These are phyloP conservation scores for Boletus speciosus DNA, from an alignment of 768 basidiomycete genomes.

Conservation along the genomic window DNA sequence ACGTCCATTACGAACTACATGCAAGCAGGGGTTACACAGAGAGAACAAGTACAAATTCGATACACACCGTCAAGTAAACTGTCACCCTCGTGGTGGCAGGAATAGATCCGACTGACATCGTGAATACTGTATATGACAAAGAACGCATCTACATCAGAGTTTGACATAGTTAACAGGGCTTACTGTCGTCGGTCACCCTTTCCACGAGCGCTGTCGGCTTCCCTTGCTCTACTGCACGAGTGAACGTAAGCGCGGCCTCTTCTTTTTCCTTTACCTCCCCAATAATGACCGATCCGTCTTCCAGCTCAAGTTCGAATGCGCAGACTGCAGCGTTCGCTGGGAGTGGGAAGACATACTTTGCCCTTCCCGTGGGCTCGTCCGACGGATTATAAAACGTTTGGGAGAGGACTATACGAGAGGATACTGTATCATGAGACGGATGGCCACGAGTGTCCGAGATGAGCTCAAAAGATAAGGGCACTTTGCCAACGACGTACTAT, in stretches of 20 bases:
- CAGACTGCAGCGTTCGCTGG: slow-evolving; percentile 54
- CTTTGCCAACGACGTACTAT: slow-evolving; percentile 31
- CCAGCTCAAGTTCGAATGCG: slow-evolving; percentile 47
- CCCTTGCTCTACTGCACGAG: slow-evolving; percentile 39
- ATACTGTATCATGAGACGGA: slow-evolving; percentile 27
- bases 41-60: background rate
- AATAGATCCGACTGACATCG: slow-evolving; percentile 55
- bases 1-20: slow-evolving; percentile 52
- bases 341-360: slow-evolving; percentile 57
- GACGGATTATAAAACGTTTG: slow-evolving; percentile 42
- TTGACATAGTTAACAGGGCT: slow-evolving; percentile 13
- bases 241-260: slow-evolving; percentile 39
- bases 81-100: slow-evolving; percentile 40
- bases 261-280: slow-evolving; percentile 50
- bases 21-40: background rate
- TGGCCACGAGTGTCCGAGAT: background rate
- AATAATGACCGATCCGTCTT: slow-evolving; percentile 40
- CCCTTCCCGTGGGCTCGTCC: slow-evolving; percentile 37
- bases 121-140: slow-evolving; percentile 41
- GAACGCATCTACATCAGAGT: background rate
- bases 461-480: background rate
- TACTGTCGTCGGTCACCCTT: slow-evolving; percentile 51
- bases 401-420: slow-evolving; percentile 40
- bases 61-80: slow-evolving; percentile 42
- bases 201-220: slow-evolving; percentile 44